phyloP scores from a whole-genome alignment of 2,329 filamentous ascomycete genomes.

The Colletotrichum orchidophilum region DNA sequence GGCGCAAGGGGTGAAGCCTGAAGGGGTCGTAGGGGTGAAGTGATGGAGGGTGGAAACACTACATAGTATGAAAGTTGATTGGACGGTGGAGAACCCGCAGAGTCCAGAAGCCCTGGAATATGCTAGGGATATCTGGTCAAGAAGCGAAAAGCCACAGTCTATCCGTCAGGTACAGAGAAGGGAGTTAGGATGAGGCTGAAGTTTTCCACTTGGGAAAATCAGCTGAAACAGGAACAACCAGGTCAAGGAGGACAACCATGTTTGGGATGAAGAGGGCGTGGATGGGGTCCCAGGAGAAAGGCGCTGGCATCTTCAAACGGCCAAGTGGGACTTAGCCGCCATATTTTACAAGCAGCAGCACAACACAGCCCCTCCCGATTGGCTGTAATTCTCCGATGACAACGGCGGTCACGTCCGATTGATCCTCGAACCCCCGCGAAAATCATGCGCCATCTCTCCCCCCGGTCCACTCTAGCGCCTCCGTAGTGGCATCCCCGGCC shows the following conservation, averaged over 20 bases:
- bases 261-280: constrained; percentile 6
- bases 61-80: constrained; percentile 17
- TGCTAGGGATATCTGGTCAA: not conserved
- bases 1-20: not conserved
- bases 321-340: constrained; percentile 21
- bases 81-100: not conserved
- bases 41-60: not conserved
- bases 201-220: constrained; percentile 17
- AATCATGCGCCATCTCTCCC: constrained; percentile 28
- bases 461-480: not conserved
- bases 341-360: constrained; percentile 10
- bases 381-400: constrained; percentile 22
- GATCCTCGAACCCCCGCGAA: constrained; percentile 29
- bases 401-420: constrained; percentile 3
- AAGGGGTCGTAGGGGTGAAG: not conserved
- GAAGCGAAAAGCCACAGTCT: not conserved
- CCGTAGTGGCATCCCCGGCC: no score
- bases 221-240: constrained; percentile 33
- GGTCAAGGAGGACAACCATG: constrained; percentile 7
- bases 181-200: constrained; percentile 18
- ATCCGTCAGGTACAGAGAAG: no score
- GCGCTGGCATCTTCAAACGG: constrained; percentile 20
- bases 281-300: not conserved
- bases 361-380: not conserved
- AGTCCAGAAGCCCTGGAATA: not conserved